Percentiles rank a stretch among this genome's conserved stretches.
Evolutionary conservation across 164 flowering plant genomes (phyloP).

Genomic region (Dillenia turbinata): DNA sequence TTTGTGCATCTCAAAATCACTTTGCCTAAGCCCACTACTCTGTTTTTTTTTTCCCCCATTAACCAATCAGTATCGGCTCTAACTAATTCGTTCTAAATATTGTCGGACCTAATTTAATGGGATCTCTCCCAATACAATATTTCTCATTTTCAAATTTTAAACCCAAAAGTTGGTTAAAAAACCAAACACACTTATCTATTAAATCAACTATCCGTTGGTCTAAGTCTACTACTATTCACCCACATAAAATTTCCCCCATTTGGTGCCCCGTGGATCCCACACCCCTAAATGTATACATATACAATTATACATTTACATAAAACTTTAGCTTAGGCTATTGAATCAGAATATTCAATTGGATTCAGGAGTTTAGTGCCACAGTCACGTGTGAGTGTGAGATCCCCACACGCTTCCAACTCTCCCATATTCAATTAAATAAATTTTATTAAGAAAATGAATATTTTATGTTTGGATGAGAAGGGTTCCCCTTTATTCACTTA

Average conservation of each 20-base stretch:
- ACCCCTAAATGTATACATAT: background rate
- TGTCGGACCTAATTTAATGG: too few species aligned
- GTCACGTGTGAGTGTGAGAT: background rate
- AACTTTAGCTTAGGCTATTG: background rate
- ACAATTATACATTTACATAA: background rate
- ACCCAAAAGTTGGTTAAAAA: too few species aligned
- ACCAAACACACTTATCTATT: too few species aligned
- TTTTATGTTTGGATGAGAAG: background rate
- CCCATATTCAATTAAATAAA: background rate
- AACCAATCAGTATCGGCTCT: too few species aligned
- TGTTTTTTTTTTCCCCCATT: too few species aligned
- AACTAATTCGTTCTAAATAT: too few species aligned
- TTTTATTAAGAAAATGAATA: background rate
- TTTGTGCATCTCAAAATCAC: too few species aligned
- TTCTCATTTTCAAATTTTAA: too few species aligned
- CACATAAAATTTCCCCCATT: background rate
- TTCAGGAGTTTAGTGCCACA: background rate
- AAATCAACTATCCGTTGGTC: too few species aligned
- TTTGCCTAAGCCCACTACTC: too few species aligned
- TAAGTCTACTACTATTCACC: too few species aligned
- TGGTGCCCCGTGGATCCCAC: constrained; percentile 8
- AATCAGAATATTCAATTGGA: constrained; percentile 33
- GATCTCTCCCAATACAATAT: too few species aligned
- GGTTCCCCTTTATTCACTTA: constrained; percentile 17
- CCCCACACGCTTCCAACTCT: constrained; percentile 3